Conservation (phyloP, 371 early-diverging fungal genomes). For the Mucor mucedo region DNA sequence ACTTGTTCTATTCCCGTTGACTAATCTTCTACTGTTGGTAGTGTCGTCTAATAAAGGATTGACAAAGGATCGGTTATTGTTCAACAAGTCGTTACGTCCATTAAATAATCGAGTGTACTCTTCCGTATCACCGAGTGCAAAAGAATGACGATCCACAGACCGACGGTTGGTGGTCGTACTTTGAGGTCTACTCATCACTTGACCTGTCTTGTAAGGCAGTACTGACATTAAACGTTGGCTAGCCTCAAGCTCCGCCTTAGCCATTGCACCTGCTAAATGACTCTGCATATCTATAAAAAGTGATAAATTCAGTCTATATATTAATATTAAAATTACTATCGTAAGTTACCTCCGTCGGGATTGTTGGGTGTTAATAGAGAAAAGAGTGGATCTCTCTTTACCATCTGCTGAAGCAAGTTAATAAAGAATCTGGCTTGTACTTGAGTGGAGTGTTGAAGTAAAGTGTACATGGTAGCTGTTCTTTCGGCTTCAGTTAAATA, state of each 20-base stretch:
- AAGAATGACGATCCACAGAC: constrained; percentile 77
- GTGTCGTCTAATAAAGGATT: constrained; percentile 23
- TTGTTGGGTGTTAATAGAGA: constrained; percentile 67
- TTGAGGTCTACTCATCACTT: constrained; percentile 56
- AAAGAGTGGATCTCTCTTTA: constrained; percentile 71
- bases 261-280: constrained; percentile 65
- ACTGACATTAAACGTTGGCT: constrained; percentile 61
- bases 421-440: constrained; percentile 91
- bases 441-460: constrained; percentile 86
- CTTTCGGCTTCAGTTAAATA: constrained; percentile 88
- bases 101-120: constrained; percentile 55
- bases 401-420: constrained; percentile 88
- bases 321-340: no score
- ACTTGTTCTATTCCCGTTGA: constrained; percentile 3
- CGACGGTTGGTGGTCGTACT: constrained; percentile 37
- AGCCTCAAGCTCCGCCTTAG: constrained; percentile 66
- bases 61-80: constrained; percentile 2
- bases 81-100: constrained; percentile 23
- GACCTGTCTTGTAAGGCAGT: constrained; percentile 59
- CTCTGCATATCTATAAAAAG: constrained; percentile 53
- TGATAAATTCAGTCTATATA: no score
- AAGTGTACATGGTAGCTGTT: constrained; percentile 86
- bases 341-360: constrained; percentile 60
- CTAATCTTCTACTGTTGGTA: constrained; percentile 12
- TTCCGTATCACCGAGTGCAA: constrained; percentile 69